These are phyloP conservation scores for Favolaschia claudopus DNA, from an alignment of 768 basidiomycete genomes.

Conservation along the genomic window DNA sequence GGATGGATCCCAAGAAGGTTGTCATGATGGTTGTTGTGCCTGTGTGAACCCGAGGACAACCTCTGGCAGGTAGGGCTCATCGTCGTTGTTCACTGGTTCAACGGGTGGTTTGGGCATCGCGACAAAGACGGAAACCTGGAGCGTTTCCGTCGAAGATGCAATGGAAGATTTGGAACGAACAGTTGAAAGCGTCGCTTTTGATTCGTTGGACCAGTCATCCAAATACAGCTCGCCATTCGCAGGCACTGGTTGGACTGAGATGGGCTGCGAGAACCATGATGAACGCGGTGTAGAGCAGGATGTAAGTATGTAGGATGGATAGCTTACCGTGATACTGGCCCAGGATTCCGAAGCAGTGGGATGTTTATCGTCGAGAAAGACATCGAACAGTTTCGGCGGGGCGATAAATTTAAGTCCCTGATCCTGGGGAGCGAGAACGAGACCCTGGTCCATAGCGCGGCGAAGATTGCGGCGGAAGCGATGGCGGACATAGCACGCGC, in stretches of 20 bases:
- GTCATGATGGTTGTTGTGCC: constrained; percentile 39
- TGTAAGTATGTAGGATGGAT: background rate
- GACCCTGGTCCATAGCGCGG: constrained; percentile 60
- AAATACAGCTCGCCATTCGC: constrained; percentile 43
- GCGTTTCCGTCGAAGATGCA: constrained; percentile 39
- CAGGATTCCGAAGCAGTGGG: constrained; percentile 42
- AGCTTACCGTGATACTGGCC: constrained; percentile 57
- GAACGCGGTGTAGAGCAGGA: constrained; percentile 14
- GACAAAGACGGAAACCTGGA: constrained; percentile 65
- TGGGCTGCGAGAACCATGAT: constrained; percentile 19
- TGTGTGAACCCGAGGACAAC: constrained; percentile 56
- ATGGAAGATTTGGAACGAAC: constrained; percentile 30
- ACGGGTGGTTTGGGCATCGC: constrained; percentile 57
- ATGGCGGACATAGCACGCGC: constrained; percentile 67
- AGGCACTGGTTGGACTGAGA: constrained; percentile 45
- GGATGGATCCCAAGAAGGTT: constrained; percentile 4
- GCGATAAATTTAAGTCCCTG: constrained; percentile 53
- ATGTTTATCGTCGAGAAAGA: constrained; percentile 41
- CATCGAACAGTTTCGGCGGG: constrained; percentile 60
- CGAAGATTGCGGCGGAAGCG: constrained; percentile 62
- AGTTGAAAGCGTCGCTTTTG: too few relatives aligned
- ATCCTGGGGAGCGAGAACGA: constrained; percentile 49
- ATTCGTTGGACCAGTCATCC: too few relatives aligned
- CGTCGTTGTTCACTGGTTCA: constrained; percentile 35
- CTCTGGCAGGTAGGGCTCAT: constrained; percentile 58